A percentile compares a stretch with the other conserved stretches of the same genome.
Conservation (phyloP, 2,329 filamentous ascomycete genomes). For the Ophiostoma quercus region DNA sequence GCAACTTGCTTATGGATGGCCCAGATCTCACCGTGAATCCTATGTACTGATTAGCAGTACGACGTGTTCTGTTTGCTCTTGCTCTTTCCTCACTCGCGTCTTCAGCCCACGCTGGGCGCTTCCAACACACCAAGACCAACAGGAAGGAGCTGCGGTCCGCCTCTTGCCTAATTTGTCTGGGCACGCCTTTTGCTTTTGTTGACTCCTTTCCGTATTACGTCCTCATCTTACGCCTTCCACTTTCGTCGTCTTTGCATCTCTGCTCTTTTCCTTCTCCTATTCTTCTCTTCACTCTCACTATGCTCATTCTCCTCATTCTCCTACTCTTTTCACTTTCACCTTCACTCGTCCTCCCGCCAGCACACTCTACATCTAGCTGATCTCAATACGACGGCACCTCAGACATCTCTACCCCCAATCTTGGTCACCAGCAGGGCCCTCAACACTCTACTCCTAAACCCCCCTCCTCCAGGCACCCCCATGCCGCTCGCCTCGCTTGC, state of each 20-base stretch:
- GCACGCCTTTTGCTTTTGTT: background rate
- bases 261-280: background rate
- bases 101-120: background rate
- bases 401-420: background rate
- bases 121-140: background rate
- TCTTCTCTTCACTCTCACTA: background rate
- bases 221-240: background rate
- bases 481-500: conserved; percentile 10
- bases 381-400: background rate
- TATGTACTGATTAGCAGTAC: background rate
- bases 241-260: background rate
- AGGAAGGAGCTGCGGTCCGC: background rate
- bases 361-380: background rate
- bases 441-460: background rate
- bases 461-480: conserved; percentile 2
- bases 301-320: background rate
- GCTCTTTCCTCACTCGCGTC: background rate
- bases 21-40: background rate
- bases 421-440: background rate
- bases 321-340: background rate
- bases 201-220: background rate
- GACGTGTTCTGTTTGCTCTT: background rate
- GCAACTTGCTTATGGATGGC: background rate
- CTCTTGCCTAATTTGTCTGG: background rate
- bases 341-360: background rate